Evolutionary conservation across 1,284 basidiomycete species (phyloP).

Genomic region (Pseudozyma hubeiensis): DNA sequence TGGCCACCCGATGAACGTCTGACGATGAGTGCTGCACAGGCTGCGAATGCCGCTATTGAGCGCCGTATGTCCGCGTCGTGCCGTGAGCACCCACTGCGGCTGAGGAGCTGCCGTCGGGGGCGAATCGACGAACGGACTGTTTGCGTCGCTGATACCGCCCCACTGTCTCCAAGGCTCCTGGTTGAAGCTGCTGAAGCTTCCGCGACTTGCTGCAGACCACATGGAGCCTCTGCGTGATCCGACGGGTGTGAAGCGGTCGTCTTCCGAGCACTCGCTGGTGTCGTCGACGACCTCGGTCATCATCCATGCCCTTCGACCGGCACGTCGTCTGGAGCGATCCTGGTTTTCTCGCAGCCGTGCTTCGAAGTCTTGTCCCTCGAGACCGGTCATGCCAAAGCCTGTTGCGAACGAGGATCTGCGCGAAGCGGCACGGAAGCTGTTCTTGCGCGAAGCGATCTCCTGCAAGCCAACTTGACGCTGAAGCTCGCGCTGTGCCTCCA

Average conservation of each 20-base stretch:
- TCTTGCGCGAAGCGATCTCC: conserved; percentile 45
- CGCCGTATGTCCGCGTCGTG: conserved; percentile 90
- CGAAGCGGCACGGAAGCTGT: conserved; percentile 50
- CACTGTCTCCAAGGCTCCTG: conserved; percentile 47
- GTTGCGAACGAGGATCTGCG: conserved; percentile 52
- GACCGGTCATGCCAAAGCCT: conserved; percentile 47
- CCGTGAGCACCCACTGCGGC: conserved; percentile 79
- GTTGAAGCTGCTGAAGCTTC: conserved; percentile 51
- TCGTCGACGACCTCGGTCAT: conserved; percentile 63
- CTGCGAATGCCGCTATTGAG: conserved; percentile 93
- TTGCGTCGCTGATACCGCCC: conserved; percentile 47
- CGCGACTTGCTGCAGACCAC: conserved; percentile 47
- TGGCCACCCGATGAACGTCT: conserved; percentile 92
- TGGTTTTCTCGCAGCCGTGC: conserved; percentile 62
- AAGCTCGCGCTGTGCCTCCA: conserved; percentile 46
- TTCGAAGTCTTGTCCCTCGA: conserved; percentile 58
- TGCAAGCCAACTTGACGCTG: conserved; percentile 33
- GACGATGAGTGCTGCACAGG: conserved; percentile 83
- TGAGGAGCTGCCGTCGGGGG: conserved; percentile 38
- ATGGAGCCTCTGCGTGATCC: conserved; percentile 57
- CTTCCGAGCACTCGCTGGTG: conserved; percentile 57
- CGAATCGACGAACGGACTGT: conserved; percentile 43
- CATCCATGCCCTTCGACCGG: conserved; percentile 64
- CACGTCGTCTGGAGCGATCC: conserved; percentile 53
- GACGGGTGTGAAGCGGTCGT: conserved; percentile 63